A percentile compares a stretch with the other conserved stretches of the same genome.
These are phyloP conservation scores for Kluyveromyces nonfermentans DNA, from an alignment of 805 yeast species.

Conservation along the genomic window DNA sequence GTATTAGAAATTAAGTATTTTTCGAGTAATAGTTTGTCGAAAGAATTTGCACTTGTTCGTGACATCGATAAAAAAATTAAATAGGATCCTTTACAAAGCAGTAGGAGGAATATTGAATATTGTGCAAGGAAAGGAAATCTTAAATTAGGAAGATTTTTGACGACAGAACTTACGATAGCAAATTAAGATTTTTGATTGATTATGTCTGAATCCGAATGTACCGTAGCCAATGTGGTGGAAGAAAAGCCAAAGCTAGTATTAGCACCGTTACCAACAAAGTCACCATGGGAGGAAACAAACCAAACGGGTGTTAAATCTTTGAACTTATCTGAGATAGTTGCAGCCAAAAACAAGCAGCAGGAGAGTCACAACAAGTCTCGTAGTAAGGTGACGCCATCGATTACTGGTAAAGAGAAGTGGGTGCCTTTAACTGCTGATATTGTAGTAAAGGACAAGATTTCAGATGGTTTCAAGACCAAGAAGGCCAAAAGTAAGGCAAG, in stretches of 20 bases:
- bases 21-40: not conserved
- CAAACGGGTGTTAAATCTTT: conserved; percentile 10
- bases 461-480: conserved; percentile 6
- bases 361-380: conserved; percentile 4
- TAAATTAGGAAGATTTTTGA: not conserved
- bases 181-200: not conserved
- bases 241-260: conserved; percentile 12
- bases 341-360: conserved; percentile 6
- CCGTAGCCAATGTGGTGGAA: not conserved
- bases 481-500: not conserved
- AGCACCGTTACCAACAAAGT: conserved; percentile 28
- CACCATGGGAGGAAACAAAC: conserved; percentile 25
- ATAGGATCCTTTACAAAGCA: not conserved
- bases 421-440: conserved; percentile 57
- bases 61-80: no score
- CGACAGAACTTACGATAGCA: not conserved
- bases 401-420: conserved; percentile 56
- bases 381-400: conserved; percentile 8
- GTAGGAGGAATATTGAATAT: not conserved
- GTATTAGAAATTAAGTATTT: not conserved
- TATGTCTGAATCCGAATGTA: not conserved
- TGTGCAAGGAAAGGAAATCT: not conserved
- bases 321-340: conserved; percentile 9
- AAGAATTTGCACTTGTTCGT: not conserved
- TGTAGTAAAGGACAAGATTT: conserved; percentile 29